Evolutionary conservation across 441 rosid genomes (phyloP), one percentile per base, ranked within the genome.

Genomic region (Pelargonium myrrhifolium): DNA sequence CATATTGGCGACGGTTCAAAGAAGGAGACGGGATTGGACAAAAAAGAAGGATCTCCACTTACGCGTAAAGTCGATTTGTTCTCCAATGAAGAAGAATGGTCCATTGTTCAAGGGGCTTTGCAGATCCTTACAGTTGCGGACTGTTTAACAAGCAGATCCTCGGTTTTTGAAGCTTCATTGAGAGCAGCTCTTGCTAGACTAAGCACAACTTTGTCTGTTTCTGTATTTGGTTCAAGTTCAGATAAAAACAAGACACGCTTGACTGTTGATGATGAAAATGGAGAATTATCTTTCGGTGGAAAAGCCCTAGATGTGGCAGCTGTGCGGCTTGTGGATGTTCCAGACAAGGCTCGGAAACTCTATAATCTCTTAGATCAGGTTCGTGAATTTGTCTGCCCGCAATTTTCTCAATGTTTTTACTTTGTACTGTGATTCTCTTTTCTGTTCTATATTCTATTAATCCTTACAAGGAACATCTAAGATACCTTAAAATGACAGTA

Each of bases 61-160:
- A 68, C 80, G 55, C 89, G 91, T 53, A 92, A 84, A 83, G 80
- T 53, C 62, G 97, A 89, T 68, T 74, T 71, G 75, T 77, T 83
- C 63, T 94, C 99, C 35, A 92, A 86, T 78, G 99, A 94, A 68
- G 96, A 89, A 83, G 99, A 94, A 77, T 94, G 99, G 99, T 94
- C 99, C 67, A 92, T 94, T 67, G 97, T 94, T 53, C 99, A 92
- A 73, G 99, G 98, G 73, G 94, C 99, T 64, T 71, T 94, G 70
- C 99, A 94, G 80, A 85, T 94, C 75, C 90, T 94, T 42, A 94
- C 98, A 8, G 98, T 94, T 60, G 94, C 96, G 75, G 99, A 94
- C 77, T 89, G 97, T 81, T 84, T 94, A 49, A 89, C 94, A 3
- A 88, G 98, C 86, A 82, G 99, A 70, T 92, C 97, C 40, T 89